Evolutionary conservation across 1,139 yeast genomes (phyloP), one percentile per base, ranked within the genome.

Genomic region (Debaryomyces subglobosus): DNA sequence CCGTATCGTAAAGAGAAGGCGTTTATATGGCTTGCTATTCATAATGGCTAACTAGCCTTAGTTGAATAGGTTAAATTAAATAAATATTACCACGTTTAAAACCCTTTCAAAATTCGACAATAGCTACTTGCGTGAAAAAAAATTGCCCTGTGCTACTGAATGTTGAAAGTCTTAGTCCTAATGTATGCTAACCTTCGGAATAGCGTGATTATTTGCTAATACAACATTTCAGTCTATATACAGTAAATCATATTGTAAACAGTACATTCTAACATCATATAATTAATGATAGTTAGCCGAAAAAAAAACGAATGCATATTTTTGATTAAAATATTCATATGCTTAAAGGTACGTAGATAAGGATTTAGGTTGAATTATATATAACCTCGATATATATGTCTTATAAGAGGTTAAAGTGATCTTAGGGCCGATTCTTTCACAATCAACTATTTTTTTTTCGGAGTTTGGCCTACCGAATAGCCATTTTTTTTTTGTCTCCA

Each of bases 401-500:
- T 4, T 27, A 27, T 10, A 5, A 27, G 30, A 27, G 30, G 30
- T 10, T 12, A 3, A 12, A 12, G 7, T 12, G 30, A 27, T 27
- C 30, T 27, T 27, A 12, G 30, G 13, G 6, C 30, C 30, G 30
- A 27, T 5, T 27, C 5, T 24, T 24, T 6, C 30, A n/a, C n/a
- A 27, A 27, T 27, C 4, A 27, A 6, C 30, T 6, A 27, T 12
- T 21, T 27, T 12, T 12, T 24, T 34, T n/a, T 35, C 38, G 38
- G 38, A 35, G 38, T 20, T 35, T 35, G 38, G 38, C 25, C 6
- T 35, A 35, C 38, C 38, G 38, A 35, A n/a, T 32, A 16, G 37
- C 24, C 13, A 12, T 21, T 21, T 21, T 18, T 35, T 36, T 37
- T 37, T 37, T 37, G 12, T 37, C 10, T 13, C 27, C 9, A 20